Evolutionary conservation across 2,329 filamentous ascomycete genomes (phyloP).

Genomic region (Plectosphaerella cucumerina): DNA sequence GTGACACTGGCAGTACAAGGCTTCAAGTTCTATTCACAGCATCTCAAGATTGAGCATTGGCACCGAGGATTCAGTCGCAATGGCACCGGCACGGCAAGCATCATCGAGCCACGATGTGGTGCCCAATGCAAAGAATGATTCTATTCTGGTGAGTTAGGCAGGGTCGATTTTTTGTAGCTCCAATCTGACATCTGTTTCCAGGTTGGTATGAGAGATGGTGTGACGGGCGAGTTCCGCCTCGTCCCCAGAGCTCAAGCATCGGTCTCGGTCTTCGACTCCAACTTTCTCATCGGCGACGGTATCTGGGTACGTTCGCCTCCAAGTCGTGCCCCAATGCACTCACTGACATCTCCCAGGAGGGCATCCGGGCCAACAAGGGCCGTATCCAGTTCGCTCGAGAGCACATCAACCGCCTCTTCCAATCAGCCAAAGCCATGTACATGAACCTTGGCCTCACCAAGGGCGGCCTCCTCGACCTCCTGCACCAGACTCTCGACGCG

Average conservation of each 20-base stretch:
- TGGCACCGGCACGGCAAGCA: background rate
- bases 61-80: background rate
- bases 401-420: conserved; percentile 21
- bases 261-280: conserved; percentile 23
- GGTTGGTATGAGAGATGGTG: conserved; percentile 21
- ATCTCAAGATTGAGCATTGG: background rate
- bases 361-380: conserved; percentile 18
- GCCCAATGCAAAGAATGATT: conserved; percentile 17
- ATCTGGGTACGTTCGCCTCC: conserved; percentile 15
- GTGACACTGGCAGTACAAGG: background rate
- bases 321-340: background rate
- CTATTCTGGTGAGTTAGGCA: conserved; percentile 15
- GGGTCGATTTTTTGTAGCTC: too few species aligned
- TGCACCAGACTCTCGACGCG: conserved; percentile 20
- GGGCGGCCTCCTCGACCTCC: conserved; percentile 15
- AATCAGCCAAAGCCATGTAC: conserved; percentile 22
- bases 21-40: background rate
- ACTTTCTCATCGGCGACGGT: conserved; percentile 21
- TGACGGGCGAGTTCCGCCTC: conserved; percentile 16
- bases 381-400: conserved; percentile 20
- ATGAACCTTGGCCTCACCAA: conserved; percentile 22
- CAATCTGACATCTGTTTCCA: background rate
- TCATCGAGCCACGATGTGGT: conserved; percentile 15
- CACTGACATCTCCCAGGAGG: conserved; percentile 12
- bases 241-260: conserved; percentile 16